phyloP scores from a whole-genome alignment of 2,329 filamentous ascomycete species.

The Escovopsis sp. region DNA sequence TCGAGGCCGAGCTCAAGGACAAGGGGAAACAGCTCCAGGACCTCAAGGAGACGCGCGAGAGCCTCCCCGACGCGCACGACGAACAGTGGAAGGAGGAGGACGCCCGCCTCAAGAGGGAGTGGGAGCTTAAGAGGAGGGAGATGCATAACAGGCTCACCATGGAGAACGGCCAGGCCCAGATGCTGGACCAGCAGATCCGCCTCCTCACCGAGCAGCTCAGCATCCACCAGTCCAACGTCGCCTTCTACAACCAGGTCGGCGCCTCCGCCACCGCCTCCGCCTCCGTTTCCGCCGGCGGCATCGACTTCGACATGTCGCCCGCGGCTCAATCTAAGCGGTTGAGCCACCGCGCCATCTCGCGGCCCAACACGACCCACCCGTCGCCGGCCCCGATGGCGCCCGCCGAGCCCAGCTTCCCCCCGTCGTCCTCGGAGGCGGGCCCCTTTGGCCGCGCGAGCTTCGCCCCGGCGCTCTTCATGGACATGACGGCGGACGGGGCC shows the following conservation, averaged over 20 bases:
- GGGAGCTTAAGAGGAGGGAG: slow-evolving; percentile 36
- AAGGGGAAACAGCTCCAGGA: slow-evolving; percentile 53
- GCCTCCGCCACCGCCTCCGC: slow-evolving; percentile 8
- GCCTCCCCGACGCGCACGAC: slow-evolving; percentile 44
- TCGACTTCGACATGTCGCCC: slow-evolving; percentile 31
- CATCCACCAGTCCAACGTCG: slow-evolving; percentile 25
- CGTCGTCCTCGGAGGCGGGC: slow-evolving; percentile 37
- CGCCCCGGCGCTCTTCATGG: slow-evolving; percentile 36
- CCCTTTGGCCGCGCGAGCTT: slow-evolving; percentile 38
- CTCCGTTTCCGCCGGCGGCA: too few relatives aligned
- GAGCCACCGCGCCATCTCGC: slow-evolving; percentile 32
- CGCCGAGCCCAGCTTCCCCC: slow-evolving; percentile 25
- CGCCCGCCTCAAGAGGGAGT: slow-evolving; percentile 36
- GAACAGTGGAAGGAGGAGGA: slow-evolving; percentile 39
- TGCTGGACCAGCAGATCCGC: slow-evolving; percentile 30
- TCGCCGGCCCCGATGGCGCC: slow-evolving; percentile 24
- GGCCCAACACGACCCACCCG: slow-evolving; percentile 25
- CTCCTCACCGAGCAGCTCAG: slow-evolving; percentile 32
- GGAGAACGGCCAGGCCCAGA: slow-evolving; percentile 30
- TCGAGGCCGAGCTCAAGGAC: slow-evolving; percentile 60
- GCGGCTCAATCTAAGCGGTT: slow-evolving; percentile 29
- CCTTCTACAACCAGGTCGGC: slow-evolving; percentile 20
- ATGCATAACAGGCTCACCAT: slow-evolving; percentile 34
- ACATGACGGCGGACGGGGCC: slow-evolving; percentile 24
- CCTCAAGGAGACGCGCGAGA: slow-evolving; percentile 55